Evolutionary conservation across 345 rosid genomes (phyloP), one percentile per base, ranked within the genome.

Genomic region (Populus ilicifolia): DNA sequence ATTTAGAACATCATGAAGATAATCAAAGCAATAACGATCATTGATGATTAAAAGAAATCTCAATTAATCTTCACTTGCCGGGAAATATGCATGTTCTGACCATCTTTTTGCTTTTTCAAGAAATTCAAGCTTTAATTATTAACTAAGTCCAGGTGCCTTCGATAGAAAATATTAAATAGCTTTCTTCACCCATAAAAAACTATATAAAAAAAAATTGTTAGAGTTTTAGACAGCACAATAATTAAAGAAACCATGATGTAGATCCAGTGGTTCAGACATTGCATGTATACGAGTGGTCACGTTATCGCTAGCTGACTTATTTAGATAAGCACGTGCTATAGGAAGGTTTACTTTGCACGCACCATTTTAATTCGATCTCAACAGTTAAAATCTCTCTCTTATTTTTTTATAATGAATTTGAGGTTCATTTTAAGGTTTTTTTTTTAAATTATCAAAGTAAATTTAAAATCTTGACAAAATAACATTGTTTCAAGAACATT

Each of bases 41-140:
- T 36, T 36, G 17, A 43, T 38, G 36, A 23, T 16, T 16, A 38
- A 8, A 74, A 35, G 41, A 20, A 66, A 29, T 35, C 20, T 29
- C 56, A 71, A 18, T 2, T 46, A 21, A 68, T 46, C 71, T 67
- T 13, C 54, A 12, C 21, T 25, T 33, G 27, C 41, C 3, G 66
- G 16, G 25, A 1, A 54, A 9, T 30, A n/a, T 67, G 29, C 38
- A 21, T 59, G 63, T 70, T 21, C 44, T 62, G 21, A 46, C 17
- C 18, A 35, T 38, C 20, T 56, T 69, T 75, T 75, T 59, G 67
- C 59, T 46, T 64, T 25, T 59, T 50, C 77, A 75, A 77, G 73
- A 39, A 78, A 78, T 29, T 18, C 65, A 46, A 46, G 6, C 50
- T 59, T 67, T 21, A 25, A 63, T 14, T 70, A 74, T 68, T 52